Percentiles rank a stretch among this genome's conserved stretches.
Evolutionary conservation across 805 yeast genomes (phyloP).

Genomic region (Kuraishia ogatae): DNA sequence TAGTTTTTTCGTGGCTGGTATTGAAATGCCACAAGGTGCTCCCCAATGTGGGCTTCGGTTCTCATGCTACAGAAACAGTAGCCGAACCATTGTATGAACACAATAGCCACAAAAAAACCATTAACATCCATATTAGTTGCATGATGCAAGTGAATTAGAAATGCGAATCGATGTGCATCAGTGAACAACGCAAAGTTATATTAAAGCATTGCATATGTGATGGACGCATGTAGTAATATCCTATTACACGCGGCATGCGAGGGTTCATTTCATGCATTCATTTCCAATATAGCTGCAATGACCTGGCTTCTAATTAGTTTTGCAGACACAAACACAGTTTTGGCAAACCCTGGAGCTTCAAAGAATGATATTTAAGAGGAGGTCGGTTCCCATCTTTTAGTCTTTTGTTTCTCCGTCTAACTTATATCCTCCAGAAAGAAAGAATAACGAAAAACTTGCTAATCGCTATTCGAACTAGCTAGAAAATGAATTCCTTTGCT

Average conservation of each 20-base stretch:
- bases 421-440: background rate
- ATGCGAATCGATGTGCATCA: background rate
- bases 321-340: background rate
- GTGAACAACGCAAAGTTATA: background rate
- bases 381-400: background rate
- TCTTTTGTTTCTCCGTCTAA: background rate
- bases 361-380: background rate
- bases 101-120: too few species aligned
- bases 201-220: background rate
- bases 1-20: too few species aligned
- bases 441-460: background rate
- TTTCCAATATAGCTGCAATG: background rate
- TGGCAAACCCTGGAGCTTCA: background rate
- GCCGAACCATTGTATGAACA: too few species aligned
- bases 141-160: background rate
- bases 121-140: background rate
- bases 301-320: too few species aligned
- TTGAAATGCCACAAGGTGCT: too few species aligned
- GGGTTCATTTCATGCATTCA: background rate
- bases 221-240: background rate
- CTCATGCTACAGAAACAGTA: too few species aligned
- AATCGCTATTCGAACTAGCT: background rate
- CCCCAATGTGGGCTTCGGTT: too few species aligned
- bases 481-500: background rate
- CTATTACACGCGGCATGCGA: background rate